Conservation (phyloP, 169 alveolate species). For the Cryptosporidium canis region DNA sequence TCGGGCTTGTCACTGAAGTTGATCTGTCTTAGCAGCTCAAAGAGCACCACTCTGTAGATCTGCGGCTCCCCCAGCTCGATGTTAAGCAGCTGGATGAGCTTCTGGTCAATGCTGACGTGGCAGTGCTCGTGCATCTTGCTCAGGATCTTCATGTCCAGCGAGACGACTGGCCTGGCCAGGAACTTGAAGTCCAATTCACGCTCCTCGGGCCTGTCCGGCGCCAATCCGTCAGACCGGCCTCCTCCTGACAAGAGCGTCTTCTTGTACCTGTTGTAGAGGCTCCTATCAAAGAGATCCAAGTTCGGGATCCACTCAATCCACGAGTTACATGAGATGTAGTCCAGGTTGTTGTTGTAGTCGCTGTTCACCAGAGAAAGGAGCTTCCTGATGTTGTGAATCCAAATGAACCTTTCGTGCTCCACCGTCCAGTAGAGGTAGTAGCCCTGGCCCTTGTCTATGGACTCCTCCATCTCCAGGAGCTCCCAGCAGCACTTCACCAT, state of each 20-base stretch:
- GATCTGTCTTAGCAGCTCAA: slow-evolving; percentile 29
- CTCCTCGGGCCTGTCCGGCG: neutral
- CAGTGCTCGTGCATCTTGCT: slow-evolving; percentile 50
- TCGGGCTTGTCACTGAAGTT: slow-evolving; percentile 22
- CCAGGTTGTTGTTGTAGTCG: slow-evolving; percentile 2
- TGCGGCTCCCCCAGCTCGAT: slow-evolving; percentile 20
- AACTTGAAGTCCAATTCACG: neutral
- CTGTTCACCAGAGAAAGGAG: slow-evolving; percentile 32
- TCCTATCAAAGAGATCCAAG: slow-evolving; percentile 50
- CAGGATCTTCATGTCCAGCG: slow-evolving; percentile 42
- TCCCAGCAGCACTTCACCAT: slow-evolving; percentile 58
- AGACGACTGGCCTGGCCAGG: slow-evolving; percentile 24
- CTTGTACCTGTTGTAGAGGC: slow-evolving; percentile 18
- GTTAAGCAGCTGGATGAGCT: slow-evolving; percentile 20
- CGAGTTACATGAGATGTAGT: slow-evolving; percentile 55
- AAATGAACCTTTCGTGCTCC: slow-evolving; percentile 53
- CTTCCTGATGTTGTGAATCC: slow-evolving; percentile 65
- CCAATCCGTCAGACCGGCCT: neutral
- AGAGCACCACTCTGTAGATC: slow-evolving; percentile 10
- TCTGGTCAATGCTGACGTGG: slow-evolving; percentile 29
- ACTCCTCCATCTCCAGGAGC: slow-evolving; percentile 58
- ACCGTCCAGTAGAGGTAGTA: slow-evolving; percentile 59
- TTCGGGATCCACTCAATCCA: slow-evolving; percentile 71
- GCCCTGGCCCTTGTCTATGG: slow-evolving; percentile 22
- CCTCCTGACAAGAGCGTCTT: neutral